Base-by-base conservation (phyloP, 352 stramenopile genomes). In the Chrysophaeum taylorii region DNA sequence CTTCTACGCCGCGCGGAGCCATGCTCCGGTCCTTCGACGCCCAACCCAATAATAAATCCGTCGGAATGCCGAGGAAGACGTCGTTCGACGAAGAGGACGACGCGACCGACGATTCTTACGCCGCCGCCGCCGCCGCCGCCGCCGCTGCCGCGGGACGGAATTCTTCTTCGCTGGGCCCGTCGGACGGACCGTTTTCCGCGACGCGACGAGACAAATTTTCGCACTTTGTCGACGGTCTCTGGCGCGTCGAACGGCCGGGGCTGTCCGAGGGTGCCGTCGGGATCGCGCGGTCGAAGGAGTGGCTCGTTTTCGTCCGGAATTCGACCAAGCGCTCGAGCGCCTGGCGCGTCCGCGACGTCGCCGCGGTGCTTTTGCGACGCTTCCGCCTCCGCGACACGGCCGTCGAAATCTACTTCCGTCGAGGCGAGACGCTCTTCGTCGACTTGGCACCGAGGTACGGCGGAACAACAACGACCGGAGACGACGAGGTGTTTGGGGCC, bases 401-500 rank as follows among this genome's bases (percentile, higher is more conserved):
- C 15, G 69, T 91, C 25, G 85, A 91, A 71, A 79, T 90, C 64
- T 91, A 90, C 70, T 87, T 90, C 54, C 84, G 87, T 62, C 80
- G 83, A n/a, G 86, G 82, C 72, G 83, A 76, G 45, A 89, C 85
- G 33, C 68, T 91, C 1, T 90, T 91, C 69, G 71, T 90, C 27
- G 84, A 91, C 76, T 90, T 89, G 75, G 85, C 81, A 25, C 50
- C 82, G n/a, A 82, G 82, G n/a, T 76, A 79, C 29, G 82, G 84
- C 71, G 84, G 84, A 31, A 82, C 83, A 54, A 79, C 70, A 9
- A 70, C 61, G 64, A 53, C 23, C n/a, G 43, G 23, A 53, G 23
- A 2, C 12, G 45, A 9, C 37, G 84, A 90, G 75, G 79, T 85
- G 73, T 73, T 90, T 41, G 70, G 87, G 0, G 75, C 75, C 0